These are phyloP conservation scores for Podosphaera xanthii DNA, from an alignment of 2,329 filamentous ascomycete species.

Conservation along the genomic window DNA sequence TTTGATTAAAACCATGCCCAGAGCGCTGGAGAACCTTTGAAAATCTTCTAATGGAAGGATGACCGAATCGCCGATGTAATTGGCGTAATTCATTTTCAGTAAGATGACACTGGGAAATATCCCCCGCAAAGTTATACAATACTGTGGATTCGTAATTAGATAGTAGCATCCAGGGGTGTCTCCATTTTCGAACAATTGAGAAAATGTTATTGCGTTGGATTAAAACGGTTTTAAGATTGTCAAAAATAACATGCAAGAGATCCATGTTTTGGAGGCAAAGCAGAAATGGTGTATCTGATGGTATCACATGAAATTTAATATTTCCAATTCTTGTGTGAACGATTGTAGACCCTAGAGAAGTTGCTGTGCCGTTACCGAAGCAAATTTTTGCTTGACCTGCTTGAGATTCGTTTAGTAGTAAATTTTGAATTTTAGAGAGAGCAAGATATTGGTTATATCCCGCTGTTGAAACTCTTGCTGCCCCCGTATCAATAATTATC, in stretches of 20 bases:
- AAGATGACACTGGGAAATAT: not conserved
- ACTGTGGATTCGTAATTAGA: too few relatives aligned
- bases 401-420: too few relatives aligned
- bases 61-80: not conserved
- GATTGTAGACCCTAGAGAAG: not conserved
- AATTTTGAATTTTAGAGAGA: too few relatives aligned
- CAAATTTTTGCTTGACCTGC: not conserved
- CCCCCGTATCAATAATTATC: too few relatives aligned
- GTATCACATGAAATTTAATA: not conserved
- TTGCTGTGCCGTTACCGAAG: not conserved
- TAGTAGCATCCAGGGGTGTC: not conserved
- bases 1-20: not conserved
- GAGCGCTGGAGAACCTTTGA: not conserved
- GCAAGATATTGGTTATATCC: too few relatives aligned
- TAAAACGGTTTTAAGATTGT: too few relatives aligned
- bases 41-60: not conserved
- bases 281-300: not conserved
- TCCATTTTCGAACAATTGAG: too few relatives aligned
- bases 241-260: too few relatives aligned
- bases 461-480: too few relatives aligned
- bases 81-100: not conserved
- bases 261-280: too few relatives aligned
- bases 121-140: not conserved
- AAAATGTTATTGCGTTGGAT: too few relatives aligned
- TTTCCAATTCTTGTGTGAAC: not conserved